Evolutionary conservation across 345 rosid species (phyloP).

Genomic region (Eucalyptus marginata): DNA sequence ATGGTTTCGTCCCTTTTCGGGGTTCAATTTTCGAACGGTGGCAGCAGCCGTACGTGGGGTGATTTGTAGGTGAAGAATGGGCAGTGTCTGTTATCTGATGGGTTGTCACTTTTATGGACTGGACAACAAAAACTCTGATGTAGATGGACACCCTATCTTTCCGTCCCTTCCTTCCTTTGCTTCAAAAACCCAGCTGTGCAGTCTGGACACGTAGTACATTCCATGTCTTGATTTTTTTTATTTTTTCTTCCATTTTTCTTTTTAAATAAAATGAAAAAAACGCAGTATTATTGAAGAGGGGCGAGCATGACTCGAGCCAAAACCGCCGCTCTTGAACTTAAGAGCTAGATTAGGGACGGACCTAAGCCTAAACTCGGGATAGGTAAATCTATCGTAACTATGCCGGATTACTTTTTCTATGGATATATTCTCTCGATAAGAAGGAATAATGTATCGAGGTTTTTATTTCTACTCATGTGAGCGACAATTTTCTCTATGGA

Average conservation of each 20-base stretch:
- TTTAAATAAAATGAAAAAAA: too few relatives aligned
- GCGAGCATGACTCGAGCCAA: neutral
- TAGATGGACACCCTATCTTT: neutral
- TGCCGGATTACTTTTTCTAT: neutral
- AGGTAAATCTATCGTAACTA: neutral
- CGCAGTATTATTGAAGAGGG: fast-evolving
- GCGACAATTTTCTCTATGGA: fast-evolving
- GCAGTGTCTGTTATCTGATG: neutral
- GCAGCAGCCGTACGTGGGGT: neutral
- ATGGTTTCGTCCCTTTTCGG: neutral
- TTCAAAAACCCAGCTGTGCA: neutral
- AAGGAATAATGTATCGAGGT: neutral
- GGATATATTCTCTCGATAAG: neutral
- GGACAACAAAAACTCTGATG: neutral
- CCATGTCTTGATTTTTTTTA: neutral
- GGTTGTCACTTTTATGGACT: neutral
- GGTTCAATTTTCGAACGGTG: neutral
- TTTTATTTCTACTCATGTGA: neutral
- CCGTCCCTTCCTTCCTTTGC: neutral
- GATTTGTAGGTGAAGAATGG: neutral
- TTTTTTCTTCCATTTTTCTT: neutral
- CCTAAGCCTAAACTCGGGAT: neutral
- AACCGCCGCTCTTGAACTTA: neutral
- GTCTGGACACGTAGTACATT: neutral
- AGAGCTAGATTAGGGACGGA: neutral